A percentile compares a stretch with the other conserved stretches of the same genome.
Evolutionary conservation across 2,329 filamentous ascomycete species (phyloP).

Genomic region (Sphaerulina vaccinii): DNA sequence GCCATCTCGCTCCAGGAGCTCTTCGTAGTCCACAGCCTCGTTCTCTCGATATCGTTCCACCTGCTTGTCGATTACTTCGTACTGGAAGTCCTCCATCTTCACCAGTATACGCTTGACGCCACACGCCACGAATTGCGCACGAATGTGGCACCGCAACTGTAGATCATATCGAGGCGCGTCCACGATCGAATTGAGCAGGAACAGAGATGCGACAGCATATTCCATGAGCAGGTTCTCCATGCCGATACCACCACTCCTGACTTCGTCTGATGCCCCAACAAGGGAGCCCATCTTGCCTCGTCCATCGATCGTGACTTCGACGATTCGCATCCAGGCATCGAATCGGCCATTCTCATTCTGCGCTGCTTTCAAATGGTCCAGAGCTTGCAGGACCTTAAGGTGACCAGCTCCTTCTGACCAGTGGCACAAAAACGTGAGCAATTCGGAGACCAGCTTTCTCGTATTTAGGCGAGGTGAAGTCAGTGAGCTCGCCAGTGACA

Average conservation of each 20-base stretch:
- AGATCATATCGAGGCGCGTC: constrained; percentile 87
- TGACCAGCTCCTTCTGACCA: constrained; percentile 90
- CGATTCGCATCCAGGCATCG: constrained; percentile 97
- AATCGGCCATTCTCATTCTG: constrained; percentile 93
- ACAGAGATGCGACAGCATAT: constrained; percentile 91
- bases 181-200: constrained; percentile 94
- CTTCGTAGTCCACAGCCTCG: constrained; percentile 97
- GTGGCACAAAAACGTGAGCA: constrained; percentile 92
- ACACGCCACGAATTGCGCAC: constrained; percentile 92
- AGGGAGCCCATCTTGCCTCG: constrained; percentile 98
- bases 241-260: constrained; percentile 91
- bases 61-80: constrained; percentile 97
- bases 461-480: constrained; percentile 88
- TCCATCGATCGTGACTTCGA: constrained; percentile 94
- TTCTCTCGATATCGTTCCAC: constrained; percentile 90
- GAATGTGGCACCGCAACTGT: constrained; percentile 87
- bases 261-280: constrained; percentile 93
- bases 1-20: constrained; percentile 87
- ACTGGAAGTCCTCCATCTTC: constrained; percentile 98
- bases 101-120: constrained; percentile 89
- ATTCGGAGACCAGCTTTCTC: constrained; percentile 90
- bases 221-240: constrained; percentile 99
- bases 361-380: constrained; percentile 86
- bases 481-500: constrained; percentile 81
- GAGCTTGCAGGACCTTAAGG: constrained; percentile 85